Evolutionary conservation across 2,329 filamentous ascomycete genomes (phyloP).

Genomic region (Fusarium aywerte): DNA sequence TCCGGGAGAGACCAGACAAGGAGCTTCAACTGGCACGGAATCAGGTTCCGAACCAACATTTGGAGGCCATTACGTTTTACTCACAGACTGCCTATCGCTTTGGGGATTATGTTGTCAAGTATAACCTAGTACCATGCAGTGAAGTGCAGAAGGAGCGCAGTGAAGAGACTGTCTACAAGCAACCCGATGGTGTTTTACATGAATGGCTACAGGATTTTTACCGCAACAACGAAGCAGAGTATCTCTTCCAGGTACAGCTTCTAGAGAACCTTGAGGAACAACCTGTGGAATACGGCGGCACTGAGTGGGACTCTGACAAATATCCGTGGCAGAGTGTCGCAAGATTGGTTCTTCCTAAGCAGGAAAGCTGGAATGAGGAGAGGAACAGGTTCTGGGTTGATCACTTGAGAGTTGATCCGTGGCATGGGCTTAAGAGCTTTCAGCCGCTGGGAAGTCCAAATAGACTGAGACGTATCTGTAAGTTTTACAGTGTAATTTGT

Average conservation of each 20-base stretch:
- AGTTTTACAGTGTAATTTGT: rapidly evolving
- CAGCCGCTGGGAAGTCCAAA: background rate
- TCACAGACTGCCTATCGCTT: background rate
- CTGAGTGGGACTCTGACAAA: background rate
- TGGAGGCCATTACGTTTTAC: slow-evolving; percentile 2
- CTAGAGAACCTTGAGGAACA: background rate
- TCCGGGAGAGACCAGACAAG: background rate
- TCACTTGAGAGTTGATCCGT: background rate
- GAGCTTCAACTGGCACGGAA: slow-evolving; percentile 1
- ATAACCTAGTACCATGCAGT: background rate
- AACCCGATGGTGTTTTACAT: background rate
- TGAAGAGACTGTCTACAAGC: background rate
- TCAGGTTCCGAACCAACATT: background rate
- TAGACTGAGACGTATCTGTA: background rate
- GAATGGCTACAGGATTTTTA: background rate
- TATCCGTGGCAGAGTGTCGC: background rate
- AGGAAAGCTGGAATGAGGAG: slow-evolving; percentile 2
- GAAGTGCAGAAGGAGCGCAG: background rate
- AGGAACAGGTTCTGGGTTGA: background rate
- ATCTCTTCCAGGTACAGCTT: background rate
- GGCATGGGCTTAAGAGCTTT: background rate
- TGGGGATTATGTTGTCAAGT: background rate
- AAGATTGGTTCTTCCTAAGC: background rate
- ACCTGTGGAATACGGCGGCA: background rate
- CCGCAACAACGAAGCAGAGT: background rate